A percentile compares a stretch with the other conserved stretches of the same genome.
Evolutionary conservation across 2,329 filamentous ascomycete species (phyloP).

Genomic region (Aspergillus hortae): DNA sequence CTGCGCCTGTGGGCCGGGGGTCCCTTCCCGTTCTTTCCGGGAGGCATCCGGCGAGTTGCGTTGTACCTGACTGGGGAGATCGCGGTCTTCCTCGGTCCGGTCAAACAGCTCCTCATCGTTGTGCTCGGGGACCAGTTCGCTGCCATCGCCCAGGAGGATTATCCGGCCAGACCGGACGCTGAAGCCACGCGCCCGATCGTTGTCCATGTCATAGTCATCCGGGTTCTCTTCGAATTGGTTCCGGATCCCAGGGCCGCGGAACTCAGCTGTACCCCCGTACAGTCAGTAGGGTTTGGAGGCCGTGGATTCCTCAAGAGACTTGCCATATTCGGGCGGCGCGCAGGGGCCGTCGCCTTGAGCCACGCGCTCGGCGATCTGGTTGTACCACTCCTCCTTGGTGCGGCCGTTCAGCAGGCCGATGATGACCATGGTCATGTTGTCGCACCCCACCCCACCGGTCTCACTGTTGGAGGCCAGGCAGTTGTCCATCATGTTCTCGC

Average conservation of each 20-base stretch:
- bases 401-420: conserved; percentile 86
- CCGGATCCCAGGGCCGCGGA: conserved; percentile 76
- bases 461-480: conserved; percentile 97
- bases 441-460: conserved; percentile 94
- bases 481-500: conserved; percentile 99
- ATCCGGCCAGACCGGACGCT: conserved; percentile 76
- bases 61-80: conserved; percentile 77
- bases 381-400: conserved; percentile 97
- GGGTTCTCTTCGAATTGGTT: conserved; percentile 78
- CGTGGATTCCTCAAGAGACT: conserved; percentile 54
- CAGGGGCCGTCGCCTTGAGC: conserved; percentile 96
- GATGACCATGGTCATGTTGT: conserved; percentile 99
- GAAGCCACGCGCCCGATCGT: conserved; percentile 60
- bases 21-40: conserved; percentile 49
- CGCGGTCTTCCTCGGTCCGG: conserved; percentile 79
- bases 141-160: conserved; percentile 93
- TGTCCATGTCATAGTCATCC: conserved; percentile 52
- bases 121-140: conserved; percentile 83
- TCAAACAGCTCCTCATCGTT: conserved; percentile 94
- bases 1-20: conserved; percentile 47
- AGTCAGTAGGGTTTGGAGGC: conserved; percentile 41
- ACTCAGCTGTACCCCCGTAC: conserved; percentile 62
- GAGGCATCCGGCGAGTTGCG: conserved; percentile 49
- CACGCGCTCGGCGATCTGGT: conserved; percentile 88
- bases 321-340: conserved; percentile 99